These are phyloP conservation scores for Lojkania enalia DNA, from an alignment of 2,329 filamentous ascomycete species.

Conservation along the genomic window DNA sequence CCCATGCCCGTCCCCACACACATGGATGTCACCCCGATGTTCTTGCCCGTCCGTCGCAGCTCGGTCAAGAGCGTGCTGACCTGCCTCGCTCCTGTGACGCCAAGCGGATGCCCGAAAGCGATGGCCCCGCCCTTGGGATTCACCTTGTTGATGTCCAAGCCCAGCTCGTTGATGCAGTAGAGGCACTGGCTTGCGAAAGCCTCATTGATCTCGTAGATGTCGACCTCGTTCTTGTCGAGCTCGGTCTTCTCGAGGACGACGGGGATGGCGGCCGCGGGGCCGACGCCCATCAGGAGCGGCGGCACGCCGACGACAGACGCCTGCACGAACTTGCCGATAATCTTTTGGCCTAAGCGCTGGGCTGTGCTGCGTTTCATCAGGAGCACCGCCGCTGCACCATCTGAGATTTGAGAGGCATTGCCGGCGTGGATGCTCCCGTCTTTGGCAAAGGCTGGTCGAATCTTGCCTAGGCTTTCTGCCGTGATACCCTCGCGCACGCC, in stretches of 20 bases:
- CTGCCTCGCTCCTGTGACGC: conserved; percentile 91
- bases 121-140: conserved; percentile 98
- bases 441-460: conserved; percentile 86
- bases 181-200: conserved; percentile 94
- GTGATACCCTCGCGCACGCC: conserved; percentile 86
- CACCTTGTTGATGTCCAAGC: conserved; percentile 80
- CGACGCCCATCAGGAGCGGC: conserved; percentile 93
- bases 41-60: conserved; percentile 79
- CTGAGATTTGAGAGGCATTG: conserved; percentile 90
- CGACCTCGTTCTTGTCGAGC: conserved; percentile 80
- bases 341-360: conserved; percentile 81
- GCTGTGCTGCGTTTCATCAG: conserved; percentile 94
- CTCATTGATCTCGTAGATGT: conserved; percentile 99
- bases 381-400: conserved; percentile 92
- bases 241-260: conserved; percentile 87
- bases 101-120: conserved; percentile 92
- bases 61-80: conserved; percentile 91
- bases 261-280: conserved; percentile 94
- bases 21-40: conserved; percentile 92
- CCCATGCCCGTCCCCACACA: conserved; percentile 97
- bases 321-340: conserved; percentile 89
- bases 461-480: conserved; percentile 84
- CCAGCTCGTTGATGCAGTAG: conserved; percentile 89
- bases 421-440: conserved; percentile 94
- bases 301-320: conserved; percentile 86